Evolutionary conservation across 2,329 filamentous ascomycete genomes (phyloP).

Genomic region (Byssochlamys sp.): DNA sequence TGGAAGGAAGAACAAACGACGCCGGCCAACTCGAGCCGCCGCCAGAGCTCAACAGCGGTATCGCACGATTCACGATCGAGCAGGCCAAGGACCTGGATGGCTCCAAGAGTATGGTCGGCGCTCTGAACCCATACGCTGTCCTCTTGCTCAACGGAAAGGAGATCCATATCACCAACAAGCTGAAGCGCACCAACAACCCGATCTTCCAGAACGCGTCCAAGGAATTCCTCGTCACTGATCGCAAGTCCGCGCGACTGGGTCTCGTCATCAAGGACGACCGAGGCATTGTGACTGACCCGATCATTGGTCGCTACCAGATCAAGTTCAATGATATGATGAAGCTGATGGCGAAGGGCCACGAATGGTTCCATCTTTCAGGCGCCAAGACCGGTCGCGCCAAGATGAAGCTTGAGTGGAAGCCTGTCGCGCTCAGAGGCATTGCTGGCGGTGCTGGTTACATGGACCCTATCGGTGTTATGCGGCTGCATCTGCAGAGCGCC

Average conservation of each 20-base stretch:
- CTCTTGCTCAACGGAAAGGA: conserved; percentile 87
- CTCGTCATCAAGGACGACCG: conserved; percentile 92
- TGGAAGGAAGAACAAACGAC: conserved; percentile 55
- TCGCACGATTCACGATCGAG: conserved; percentile 83
- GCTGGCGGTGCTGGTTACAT: conserved; percentile 75
- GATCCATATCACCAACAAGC: conserved; percentile 76
- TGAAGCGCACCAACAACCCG: conserved; percentile 95
- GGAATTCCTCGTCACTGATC: conserved; percentile 89
- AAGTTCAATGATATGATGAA: conserved; percentile 89
- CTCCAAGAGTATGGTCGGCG: conserved; percentile 80
- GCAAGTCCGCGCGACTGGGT: conserved; percentile 79
- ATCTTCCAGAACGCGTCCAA: conserved; percentile 90
- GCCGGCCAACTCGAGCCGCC: conserved; percentile 71
- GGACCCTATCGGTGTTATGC: conserved; percentile 88
- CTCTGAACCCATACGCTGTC: conserved; percentile 80
- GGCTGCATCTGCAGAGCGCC: conserved; percentile 80
- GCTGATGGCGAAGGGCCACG: conserved; percentile 80
- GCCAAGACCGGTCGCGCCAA: conserved; percentile 77
- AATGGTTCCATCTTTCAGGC: conserved; percentile 86
- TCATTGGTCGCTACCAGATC: conserved; percentile 87
- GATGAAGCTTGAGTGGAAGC: conserved; percentile 89
- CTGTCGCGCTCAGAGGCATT: conserved; percentile 74
- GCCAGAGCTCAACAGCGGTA: conserved; percentile 85
- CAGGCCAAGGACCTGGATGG: conserved; percentile 93
- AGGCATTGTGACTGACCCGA: conserved; percentile 70